phyloP scores from a whole-genome alignment of 371 early-diverging fungal genomes.

The Thermomucor indicae-seudaticae region DNA sequence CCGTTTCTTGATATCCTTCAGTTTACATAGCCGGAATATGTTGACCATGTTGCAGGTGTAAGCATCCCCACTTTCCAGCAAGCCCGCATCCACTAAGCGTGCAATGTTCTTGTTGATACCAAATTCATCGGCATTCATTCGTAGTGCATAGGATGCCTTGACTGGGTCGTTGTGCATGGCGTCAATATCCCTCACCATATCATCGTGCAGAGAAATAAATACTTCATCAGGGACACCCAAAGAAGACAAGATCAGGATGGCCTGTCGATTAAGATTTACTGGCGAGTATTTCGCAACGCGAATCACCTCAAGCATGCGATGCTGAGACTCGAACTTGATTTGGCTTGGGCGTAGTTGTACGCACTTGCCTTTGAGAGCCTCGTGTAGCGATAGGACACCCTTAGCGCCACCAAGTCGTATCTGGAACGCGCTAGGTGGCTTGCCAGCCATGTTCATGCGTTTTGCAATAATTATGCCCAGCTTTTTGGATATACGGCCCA shows the following conservation, averaged over 20 bases:
- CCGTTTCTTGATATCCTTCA: constrained; percentile 54
- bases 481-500: constrained; percentile 56
- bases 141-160: constrained; percentile 29
- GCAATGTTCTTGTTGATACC: constrained; percentile 32
- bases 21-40: constrained; percentile 36
- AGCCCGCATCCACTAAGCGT: constrained; percentile 44
- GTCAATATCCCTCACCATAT: constrained; percentile 30
- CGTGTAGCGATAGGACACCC: constrained; percentile 52
- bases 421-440: constrained; percentile 68
- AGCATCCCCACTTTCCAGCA: constrained; percentile 44
- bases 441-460: constrained; percentile 29
- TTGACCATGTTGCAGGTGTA: constrained; percentile 48
- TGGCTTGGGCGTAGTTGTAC: constrained; percentile 59
- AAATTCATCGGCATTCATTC: constrained; percentile 37
- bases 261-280: constrained; percentile 59
- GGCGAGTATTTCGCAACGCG: constrained; percentile 33
- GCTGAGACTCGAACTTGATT: constrained; percentile 54
- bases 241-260: constrained; percentile 54
- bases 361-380: constrained; percentile 12
- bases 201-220: constrained; percentile 38
- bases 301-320: constrained; percentile 50
- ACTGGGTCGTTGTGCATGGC: constrained; percentile 21
- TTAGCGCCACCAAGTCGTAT: constrained; percentile 74
- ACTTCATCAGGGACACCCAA: constrained; percentile 51
- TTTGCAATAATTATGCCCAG: constrained; percentile 42